Conservation (phyloP, 176 grass and related monocot species). For the Oryza longistaminata region DNA sequence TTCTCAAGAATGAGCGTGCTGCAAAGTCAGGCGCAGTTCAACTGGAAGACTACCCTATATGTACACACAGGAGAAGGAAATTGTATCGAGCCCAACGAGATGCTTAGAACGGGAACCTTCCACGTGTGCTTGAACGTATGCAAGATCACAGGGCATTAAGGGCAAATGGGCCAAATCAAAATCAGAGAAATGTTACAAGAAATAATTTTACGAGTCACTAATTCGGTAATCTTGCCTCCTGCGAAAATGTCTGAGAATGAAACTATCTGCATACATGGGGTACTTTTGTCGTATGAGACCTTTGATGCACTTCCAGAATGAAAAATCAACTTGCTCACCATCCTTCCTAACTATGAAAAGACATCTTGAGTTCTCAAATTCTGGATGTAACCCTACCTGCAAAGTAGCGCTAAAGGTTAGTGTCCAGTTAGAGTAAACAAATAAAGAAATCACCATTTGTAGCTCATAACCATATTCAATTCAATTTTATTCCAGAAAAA, state of each 20-base stretch:
- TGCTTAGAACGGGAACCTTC: neutral
- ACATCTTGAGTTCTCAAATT: constrained; percentile 83
- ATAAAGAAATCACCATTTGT: neutral
- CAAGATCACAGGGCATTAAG: constrained; percentile 23
- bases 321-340: constrained; percentile 79
- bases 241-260: constrained; percentile 90
- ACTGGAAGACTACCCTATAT: neutral
- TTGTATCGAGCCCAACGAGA: neutral
- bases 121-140: constrained; percentile 17
- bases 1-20: neutral
- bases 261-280: constrained; percentile 81
- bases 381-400: constrained; percentile 89
- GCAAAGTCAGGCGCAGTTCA: neutral
- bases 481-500: neutral
- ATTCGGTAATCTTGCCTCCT: constrained; percentile 63
- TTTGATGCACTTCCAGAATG: constrained; percentile 99
- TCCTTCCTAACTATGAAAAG: constrained; percentile 88
- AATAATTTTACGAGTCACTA: neutral
- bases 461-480: neutral
- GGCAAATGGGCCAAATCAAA: constrained; percentile 26
- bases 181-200: constrained; percentile 36
- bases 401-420: constrained; percentile 27
- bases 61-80: neutral
- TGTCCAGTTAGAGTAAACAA: neutral
- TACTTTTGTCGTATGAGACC: constrained; percentile 90